Base-by-base conservation (phyloP, 306 rosid species). In the Begonia fuchsioides region DNA sequence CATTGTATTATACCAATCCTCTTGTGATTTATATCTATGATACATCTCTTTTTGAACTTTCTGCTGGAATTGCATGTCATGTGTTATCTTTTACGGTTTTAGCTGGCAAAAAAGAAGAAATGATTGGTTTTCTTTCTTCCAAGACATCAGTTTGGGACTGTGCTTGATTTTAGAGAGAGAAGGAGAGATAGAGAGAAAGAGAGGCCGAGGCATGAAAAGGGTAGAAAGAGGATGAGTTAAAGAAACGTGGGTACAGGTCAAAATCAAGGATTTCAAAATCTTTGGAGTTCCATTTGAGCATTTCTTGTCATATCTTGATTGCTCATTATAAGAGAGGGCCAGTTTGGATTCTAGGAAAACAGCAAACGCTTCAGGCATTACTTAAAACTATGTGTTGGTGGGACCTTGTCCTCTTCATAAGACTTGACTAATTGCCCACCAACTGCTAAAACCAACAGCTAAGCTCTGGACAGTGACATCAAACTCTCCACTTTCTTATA, bases 281-380 rank as follows among this genome's bases (percentile, higher is more conserved):
- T 77, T 64, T 76, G 82, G 63, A 68, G 70, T 62, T 77, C 86
- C 68, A 18, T 48, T 51, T 69, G 76, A 71, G 75, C 61, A 67
- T 68, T 69, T 67, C 63, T 73, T 75, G 80, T 72, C 68, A 67
- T 52, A 69, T 55, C 61, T 43, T 64, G 51, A 26, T 54, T 63
- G 73, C 88, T 55, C 32, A 53, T 51, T 6, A 41, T 72, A 47
- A 40, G 57, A 46, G 14, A 54, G 65, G 35, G 35, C 4, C 62
- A 12, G 48, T 74, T 74, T 40, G 54, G 75, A 59, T 61, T 50
- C 60, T 65, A 51, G 71, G 73, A 66, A 16, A 75, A 72, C 55
- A 53, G 59, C 72, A 7, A 41, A 75, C 75, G 64, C 59, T 59
- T 5, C 66, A 39, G 54, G 69, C 64, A 68, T 55, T 67, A 45